phyloP scores from a whole-genome alignment of 768 basidiomycete species.

The Sutorius australiensis region DNA sequence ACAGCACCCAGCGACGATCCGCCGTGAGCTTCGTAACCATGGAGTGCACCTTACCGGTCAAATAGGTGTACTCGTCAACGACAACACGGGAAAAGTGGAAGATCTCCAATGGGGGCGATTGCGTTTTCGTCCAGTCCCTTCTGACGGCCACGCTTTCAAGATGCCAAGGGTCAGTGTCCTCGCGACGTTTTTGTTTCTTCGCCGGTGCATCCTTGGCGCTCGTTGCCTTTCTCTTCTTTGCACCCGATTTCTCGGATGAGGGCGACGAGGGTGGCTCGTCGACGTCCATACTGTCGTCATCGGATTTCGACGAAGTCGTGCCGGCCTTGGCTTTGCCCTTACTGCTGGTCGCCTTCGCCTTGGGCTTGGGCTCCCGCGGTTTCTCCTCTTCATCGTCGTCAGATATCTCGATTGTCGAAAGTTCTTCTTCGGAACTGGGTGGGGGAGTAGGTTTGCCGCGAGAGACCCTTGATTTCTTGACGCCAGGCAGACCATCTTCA shows the following conservation, averaged over 20 bases:
- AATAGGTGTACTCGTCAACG: slow-evolving; percentile 93
- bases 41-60: slow-evolving; percentile 74
- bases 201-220: slow-evolving; percentile 31
- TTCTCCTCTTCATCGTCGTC: slow-evolving; percentile 29
- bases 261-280: slow-evolving; percentile 42
- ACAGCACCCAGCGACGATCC: slow-evolving; percentile 90
- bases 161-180: slow-evolving; percentile 74
- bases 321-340: slow-evolving; percentile 23
- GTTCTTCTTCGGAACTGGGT: slow-evolving; percentile 33
- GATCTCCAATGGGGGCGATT: slow-evolving; percentile 82
- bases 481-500: slow-evolving; percentile 19
- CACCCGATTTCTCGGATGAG: slow-evolving; percentile 34
- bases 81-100: slow-evolving; percentile 89
- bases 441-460: slow-evolving; percentile 26
- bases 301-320: slow-evolving; percentile 33
- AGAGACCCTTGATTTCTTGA: slow-evolving; percentile 21
- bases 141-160: slow-evolving; percentile 58
- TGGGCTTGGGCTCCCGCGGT: slow-evolving; percentile 30
- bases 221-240: slow-evolving; percentile 44
- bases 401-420: slow-evolving; percentile 18
- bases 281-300: slow-evolving; percentile 53
- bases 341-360: slow-evolving; percentile 16
- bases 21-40: slow-evolving; percentile 74
- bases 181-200: slow-evolving; percentile 61
- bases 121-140: slow-evolving; percentile 75